These are phyloP conservation scores for Curvularia sp. DNA, from an alignment of 2,329 filamentous ascomycete species.

Conservation along the genomic window DNA sequence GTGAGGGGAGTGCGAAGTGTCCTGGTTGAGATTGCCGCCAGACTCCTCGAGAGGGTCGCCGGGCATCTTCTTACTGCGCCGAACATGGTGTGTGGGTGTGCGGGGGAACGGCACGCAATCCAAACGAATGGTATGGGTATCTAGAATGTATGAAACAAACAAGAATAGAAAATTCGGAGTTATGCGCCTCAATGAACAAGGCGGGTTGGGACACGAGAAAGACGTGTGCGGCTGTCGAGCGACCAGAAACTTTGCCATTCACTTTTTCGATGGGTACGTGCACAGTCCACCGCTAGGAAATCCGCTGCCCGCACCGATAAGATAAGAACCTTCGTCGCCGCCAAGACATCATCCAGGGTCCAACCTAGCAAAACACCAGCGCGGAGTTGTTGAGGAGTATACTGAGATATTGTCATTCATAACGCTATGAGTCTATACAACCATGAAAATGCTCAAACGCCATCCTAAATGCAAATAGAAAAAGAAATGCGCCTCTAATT, in stretches of 20 bases:
- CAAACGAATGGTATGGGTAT: conserved; percentile 20
- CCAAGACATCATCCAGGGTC: not conserved
- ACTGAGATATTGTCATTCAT: not conserved
- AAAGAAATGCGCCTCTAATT: not conserved
- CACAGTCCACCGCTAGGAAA: conserved; percentile 20
- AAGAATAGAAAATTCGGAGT: conserved; percentile 7
- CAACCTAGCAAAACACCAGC: not conserved
- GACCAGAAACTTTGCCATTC: conserved; percentile 26
- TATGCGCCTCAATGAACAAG: conserved; percentile 19
- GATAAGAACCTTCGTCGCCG: conserved; percentile 12
- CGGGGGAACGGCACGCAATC: conserved; percentile 19
- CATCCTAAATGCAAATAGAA: not conserved
- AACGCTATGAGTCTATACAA: not conserved
- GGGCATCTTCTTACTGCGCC: conserved; percentile 52
- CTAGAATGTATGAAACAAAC: conserved; percentile 19
- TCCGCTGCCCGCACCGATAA: conserved; percentile 26
- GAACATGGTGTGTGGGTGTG: conserved; percentile 50
- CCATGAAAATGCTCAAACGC: conserved; percentile 7
- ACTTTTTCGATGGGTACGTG: conserved; percentile 39
- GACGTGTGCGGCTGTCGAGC: conserved; percentile 13
- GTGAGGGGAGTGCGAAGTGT: conserved; percentile 32
- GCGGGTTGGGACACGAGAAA: conserved; percentile 24
- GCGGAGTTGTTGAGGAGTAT: not conserved
- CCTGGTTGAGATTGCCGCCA: conserved; percentile 37
- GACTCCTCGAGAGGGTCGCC: conserved; percentile 45